phyloP scores from a whole-genome alignment of 208 protist genomes.

The Crithidia thermophila region DNA sequence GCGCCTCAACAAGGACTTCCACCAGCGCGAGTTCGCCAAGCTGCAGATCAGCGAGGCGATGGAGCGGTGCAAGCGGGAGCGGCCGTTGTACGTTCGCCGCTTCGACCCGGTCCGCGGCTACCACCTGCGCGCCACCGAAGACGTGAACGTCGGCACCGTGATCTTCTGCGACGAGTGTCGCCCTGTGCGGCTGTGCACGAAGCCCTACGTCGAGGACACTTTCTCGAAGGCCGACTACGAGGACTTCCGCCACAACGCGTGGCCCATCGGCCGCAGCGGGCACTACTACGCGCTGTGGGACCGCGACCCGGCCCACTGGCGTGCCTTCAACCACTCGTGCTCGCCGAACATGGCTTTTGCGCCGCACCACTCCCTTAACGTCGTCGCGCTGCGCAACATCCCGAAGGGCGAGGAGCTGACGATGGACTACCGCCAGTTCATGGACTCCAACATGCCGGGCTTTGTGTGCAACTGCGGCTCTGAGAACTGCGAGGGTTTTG shows the following conservation, averaged over 20 bases:
- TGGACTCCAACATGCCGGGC: slow-evolving; percentile 76
- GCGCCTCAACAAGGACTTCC: slow-evolving; percentile 56
- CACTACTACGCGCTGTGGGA: slow-evolving; percentile 91
- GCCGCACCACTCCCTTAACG: slow-evolving; percentile 62
- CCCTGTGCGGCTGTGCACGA: slow-evolving; percentile 74
- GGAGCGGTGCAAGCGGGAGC: slow-evolving; percentile 31
- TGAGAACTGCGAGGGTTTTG: slow-evolving; percentile 47
- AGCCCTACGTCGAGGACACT: slow-evolving; percentile 57
- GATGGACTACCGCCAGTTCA: slow-evolving; percentile 90
- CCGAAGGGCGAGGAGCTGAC: slow-evolving; percentile 82
- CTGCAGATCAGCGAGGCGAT: slow-evolving; percentile 81
- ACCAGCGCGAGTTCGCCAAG: slow-evolving; percentile 82
- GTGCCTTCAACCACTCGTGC: slow-evolving; percentile 85
- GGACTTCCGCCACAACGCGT: slow-evolving; percentile 75
- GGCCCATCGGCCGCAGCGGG: slow-evolving; percentile 63
- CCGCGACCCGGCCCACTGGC: slow-evolving; percentile 65
- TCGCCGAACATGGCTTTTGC: slow-evolving; percentile 81
- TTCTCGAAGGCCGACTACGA: slow-evolving; percentile 52
- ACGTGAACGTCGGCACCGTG: slow-evolving; percentile 55
- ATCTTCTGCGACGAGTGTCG: slow-evolving; percentile 76
- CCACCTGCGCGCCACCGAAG: slow-evolving; percentile 58
- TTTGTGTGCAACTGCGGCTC: slow-evolving; percentile 74
- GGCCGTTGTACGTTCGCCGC: slow-evolving; percentile 50
- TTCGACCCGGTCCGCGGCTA: slow-evolving; percentile 70
- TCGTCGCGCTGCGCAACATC: slow-evolving; percentile 75